These are phyloP conservation scores for Craspedostauros australis DNA, from an alignment of 108 stramenopile species.

Conservation along the genomic window DNA sequence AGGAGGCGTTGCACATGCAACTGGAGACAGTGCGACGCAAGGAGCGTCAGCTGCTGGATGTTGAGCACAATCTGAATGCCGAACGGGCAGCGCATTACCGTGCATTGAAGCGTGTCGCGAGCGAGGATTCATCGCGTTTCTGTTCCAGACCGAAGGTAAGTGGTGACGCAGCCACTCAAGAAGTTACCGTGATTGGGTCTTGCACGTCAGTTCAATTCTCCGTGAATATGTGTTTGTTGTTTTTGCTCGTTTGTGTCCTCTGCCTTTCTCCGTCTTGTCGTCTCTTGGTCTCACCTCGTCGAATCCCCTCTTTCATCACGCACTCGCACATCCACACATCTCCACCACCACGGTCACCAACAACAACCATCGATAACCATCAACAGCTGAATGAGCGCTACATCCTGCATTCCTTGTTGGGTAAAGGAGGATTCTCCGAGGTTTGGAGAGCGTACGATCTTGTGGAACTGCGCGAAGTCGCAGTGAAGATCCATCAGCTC, in stretches of 20 bases:
- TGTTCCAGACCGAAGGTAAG: slow-evolving; percentile 56
- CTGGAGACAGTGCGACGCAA: slow-evolving; percentile 40
- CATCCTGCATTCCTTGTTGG: slow-evolving; percentile 81
- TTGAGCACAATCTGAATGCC: slow-evolving; percentile 57
- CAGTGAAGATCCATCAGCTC: slow-evolving; percentile 98
- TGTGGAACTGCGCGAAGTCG: slow-evolving; percentile 73
- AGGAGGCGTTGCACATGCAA: slow-evolving; percentile 63
- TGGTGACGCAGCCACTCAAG: too few relatives aligned
- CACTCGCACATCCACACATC: too few relatives aligned
- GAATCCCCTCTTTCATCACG: neutral
- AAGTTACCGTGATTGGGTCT: too few relatives aligned
- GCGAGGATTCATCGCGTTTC: slow-evolving; percentile 80
- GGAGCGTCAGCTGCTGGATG: slow-evolving; percentile 48
- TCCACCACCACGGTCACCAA: neutral
- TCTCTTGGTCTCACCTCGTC: neutral
- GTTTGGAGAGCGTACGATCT: slow-evolving; percentile 97
- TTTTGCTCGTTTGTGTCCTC: neutral
- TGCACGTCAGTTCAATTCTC: neutral
- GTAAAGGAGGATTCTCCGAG: slow-evolving; percentile 98
- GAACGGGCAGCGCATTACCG: slow-evolving; percentile 76
- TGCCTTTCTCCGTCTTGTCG: neutral
- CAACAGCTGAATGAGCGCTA: slow-evolving; percentile 86
- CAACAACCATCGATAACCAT: too few relatives aligned
- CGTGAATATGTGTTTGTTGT: neutral
- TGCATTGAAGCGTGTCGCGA: slow-evolving; percentile 68